Conservation (phyloP, 2,329 filamentous ascomycete genomes). For the Tolypocladium pustulatum region DNA sequence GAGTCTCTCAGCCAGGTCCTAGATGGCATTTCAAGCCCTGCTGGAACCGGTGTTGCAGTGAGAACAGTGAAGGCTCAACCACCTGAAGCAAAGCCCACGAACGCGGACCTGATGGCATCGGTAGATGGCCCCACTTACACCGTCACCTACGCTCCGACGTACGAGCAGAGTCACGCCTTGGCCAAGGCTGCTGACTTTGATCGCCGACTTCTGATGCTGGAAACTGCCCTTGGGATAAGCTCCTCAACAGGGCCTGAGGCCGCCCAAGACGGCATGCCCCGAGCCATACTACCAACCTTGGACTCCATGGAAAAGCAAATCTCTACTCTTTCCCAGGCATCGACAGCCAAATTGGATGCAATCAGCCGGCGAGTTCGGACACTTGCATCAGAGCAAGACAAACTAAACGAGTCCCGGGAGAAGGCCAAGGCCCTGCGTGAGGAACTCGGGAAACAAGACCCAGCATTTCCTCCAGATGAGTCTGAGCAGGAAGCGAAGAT, state of each 20-base stretch:
- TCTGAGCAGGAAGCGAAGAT: conserved; percentile 75
- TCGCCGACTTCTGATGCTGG: conserved; percentile 64
- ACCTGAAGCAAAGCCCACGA: conserved; percentile 7
- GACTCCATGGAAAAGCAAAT: conserved; percentile 75
- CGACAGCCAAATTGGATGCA: conserved; percentile 60
- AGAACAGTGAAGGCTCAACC: conserved; percentile 5
- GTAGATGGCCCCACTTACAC: conserved; percentile 44
- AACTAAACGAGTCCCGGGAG: conserved; percentile 54
- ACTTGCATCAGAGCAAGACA: conserved; percentile 63
- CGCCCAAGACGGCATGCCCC: conserved; percentile 43
- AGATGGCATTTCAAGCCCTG: conserved; percentile 46
- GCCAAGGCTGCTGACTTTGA: conserved; percentile 84
- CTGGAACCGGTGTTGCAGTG: conserved; percentile 6
- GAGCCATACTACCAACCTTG: conserved; percentile 73
- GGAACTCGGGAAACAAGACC: conserved; percentile 37
- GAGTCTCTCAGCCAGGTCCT: conserved; percentile 61
- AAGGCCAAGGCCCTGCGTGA: conserved; percentile 53
- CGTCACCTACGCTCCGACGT: conserved; percentile 52
- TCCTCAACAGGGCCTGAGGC: conserved; percentile 55
- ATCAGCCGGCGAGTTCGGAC: conserved; percentile 59
- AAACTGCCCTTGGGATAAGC: conserved; percentile 71
- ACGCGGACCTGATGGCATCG: conserved; percentile 9
- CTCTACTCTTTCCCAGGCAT: conserved; percentile 61
- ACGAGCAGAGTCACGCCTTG: conserved; percentile 60
- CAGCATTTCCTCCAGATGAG: conserved; percentile 33